Evolutionary conservation across 2,329 filamentous ascomycete species (phyloP), one percentile per base, ranked within the genome.

Genomic region (Sphaerulina musiva): DNA sequence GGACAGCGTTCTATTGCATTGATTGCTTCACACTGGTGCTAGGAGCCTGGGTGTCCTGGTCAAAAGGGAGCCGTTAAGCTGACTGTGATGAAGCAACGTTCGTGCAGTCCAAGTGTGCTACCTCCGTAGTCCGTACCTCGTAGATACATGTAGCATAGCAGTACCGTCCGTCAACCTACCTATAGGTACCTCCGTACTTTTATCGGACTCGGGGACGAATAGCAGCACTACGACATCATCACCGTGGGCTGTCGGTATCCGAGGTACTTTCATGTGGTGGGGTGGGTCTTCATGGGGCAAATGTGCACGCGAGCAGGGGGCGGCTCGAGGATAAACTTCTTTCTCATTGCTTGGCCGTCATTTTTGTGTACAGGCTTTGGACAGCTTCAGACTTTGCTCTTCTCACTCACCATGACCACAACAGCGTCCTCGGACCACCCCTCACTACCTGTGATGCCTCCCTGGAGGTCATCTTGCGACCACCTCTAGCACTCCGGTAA

Each of bases 381-480:
- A 17, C 32, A 46, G 34, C 36, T n/a, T 8, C 17, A 32, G 39
- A 32, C 20, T 26, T 32, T 39, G 32, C 34, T 31, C 41, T 42
- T 38, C 51, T 44, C 46, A 46, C 40, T 38, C 46, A 46, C 59
- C 54, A 56, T 58, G 54, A 55, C 42, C 46, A 46, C 40, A 46
- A 43, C 49, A 23, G 42, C 6, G 11, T 14, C 20, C 23, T 42
- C 36, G 43, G 38, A 40, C 38, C 34, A 38, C 10, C 12, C 44
- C 48, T 52, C 48, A 47, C 49, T 45, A 10, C 52, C 36, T 51
- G 54, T 53, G 59, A 62, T 60, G 59, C 60, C 60, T 62, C 60
- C 49, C 32, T 53, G 44, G 60, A 62, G 60, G 53, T 58, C 41
- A 56, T 58, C 57, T 53, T 53, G 52, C 54, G 14, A n/a, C 39